Base-by-base conservation (phyloP, 176 grass and related monocot genomes). In the Paspalum notatum region DNA sequence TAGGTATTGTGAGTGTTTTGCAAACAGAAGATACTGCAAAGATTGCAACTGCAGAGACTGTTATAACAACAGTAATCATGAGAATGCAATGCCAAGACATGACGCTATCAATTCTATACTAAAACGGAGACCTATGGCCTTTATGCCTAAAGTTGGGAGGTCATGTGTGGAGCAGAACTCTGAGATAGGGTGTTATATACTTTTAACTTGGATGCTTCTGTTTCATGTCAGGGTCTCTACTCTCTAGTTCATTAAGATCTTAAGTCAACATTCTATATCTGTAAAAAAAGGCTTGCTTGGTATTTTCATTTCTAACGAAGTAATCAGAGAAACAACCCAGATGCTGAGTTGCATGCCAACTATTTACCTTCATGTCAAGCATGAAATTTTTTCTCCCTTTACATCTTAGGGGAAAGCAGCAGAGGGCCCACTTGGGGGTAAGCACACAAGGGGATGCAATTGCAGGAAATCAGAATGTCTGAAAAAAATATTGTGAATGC, bases 1-100 rank as follows among this genome's bases (percentile, higher is more conserved):
- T 59, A 89, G 82, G 82, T 89, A 85, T 55, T 89, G 87, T 43
- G 63, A 81, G 38, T 89, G 87, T 80, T 89, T 89, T 71, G 76
- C 82, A 48, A 69, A 71, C 40, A 70, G 82, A 6, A 42, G 58
- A 40, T 84, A 85, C 70, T 89, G 87, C 49, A 67, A 77, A 82
- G 85, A 24, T n/a, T 87, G 85, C 79, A 87, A 77, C 64, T 87
- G 85, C 41, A 64, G 54, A 64, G 76, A 82, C 79, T 82, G 85
- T 75, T 77, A 12, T 17, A 87, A 87, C 78, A 77, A 87, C 64
- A 53, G 67, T 44, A 72, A 44, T 56, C 66, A 87, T 63, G 72
- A 82, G 76, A 55, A 49, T 77, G 72, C 17, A 45, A 87, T 72
- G 61, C 64, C 22, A 62, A 87, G 79, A 69, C 54, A 82, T 5